A percentile compares a stretch with the other conserved stretches of the same genome.
phyloP scores from a whole-genome alignment of 371 early-diverging fungal genomes.

The Blakeslea trispora region DNA sequence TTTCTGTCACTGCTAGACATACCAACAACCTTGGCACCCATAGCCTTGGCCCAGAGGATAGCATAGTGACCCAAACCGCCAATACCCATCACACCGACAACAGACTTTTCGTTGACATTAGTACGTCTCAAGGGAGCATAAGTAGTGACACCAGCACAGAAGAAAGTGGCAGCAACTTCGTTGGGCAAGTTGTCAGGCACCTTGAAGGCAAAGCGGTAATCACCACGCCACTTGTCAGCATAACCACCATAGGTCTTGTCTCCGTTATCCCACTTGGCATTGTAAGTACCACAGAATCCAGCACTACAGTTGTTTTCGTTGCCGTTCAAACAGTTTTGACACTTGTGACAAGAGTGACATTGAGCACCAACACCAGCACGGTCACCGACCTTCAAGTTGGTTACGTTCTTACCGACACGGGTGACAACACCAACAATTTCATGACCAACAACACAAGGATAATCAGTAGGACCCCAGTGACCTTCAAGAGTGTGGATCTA shows the following conservation, averaged over 20 bases:
- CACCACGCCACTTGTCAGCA: conserved; percentile 50
- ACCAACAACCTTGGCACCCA: conserved; percentile 65
- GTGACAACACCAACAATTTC: conserved; percentile 60
- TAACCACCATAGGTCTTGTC: conserved; percentile 59
- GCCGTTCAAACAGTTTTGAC: conserved; percentile 29
- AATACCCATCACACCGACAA: conserved; percentile 73
- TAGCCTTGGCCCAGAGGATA: conserved; percentile 49
- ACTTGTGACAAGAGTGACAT: conserved; percentile 38
- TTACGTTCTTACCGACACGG: conserved; percentile 44
- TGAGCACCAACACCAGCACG: conserved; percentile 67
- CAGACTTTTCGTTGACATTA: conserved; percentile 68
- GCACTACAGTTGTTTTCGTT: conserved; percentile 27
- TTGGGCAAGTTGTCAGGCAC: conserved; percentile 59
- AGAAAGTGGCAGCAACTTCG: conserved; percentile 57
- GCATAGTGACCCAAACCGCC: conserved; percentile 75
- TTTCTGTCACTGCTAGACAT: conserved; percentile 32
- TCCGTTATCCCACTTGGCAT: conserved; percentile 57
- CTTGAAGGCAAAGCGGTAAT: conserved; percentile 52
- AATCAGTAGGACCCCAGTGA: conserved; percentile 61
- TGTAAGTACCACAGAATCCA: conserved; percentile 47
- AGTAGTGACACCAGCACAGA: conserved; percentile 57
- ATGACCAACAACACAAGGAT: conserved; percentile 63
- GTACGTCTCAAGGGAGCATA: conserved; percentile 52
- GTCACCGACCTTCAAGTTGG: conserved; percentile 56
- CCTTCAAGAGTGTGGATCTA: conserved; percentile 54